Conservation (phyloP, 1,139 yeast species). For the Lodderomyces metapsilosis region DNA sequence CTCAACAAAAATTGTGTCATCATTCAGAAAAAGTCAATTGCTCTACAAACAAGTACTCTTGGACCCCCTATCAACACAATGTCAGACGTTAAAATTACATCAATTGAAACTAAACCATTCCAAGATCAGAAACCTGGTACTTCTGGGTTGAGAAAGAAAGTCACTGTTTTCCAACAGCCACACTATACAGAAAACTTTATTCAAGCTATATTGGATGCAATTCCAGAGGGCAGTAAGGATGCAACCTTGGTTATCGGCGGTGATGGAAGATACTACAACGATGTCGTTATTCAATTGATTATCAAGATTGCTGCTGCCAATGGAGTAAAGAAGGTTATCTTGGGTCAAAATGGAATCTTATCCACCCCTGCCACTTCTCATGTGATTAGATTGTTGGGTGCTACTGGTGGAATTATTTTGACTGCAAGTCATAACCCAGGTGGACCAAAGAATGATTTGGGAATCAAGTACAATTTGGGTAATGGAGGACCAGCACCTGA, state of each 20-base stretch:
- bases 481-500: conserved; percentile 99
- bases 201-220: conserved; percentile 79
- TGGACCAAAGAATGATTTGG: conserved; percentile 89
- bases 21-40: not conserved
- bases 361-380: conserved; percentile 97
- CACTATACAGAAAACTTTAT: conserved; percentile 92
- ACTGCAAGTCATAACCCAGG: conserved; percentile 99
- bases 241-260: conserved; percentile 92
- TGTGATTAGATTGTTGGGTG: conserved; percentile 70
- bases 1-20: not conserved
- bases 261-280: conserved; percentile 92
- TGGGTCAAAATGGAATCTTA: conserved; percentile 85
- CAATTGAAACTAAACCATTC: conserved; percentile 66
- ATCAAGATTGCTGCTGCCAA: conserved; percentile 86
- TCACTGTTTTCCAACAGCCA: conserved; percentile 73
- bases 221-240: conserved; percentile 81
- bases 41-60: not conserved
- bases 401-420: conserved; percentile 93
- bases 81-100: conserved; percentile 20
- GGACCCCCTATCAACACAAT: not conserved
- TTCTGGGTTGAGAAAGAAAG: conserved; percentile 92
- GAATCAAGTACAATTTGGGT: conserved; percentile 91
- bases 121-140: conserved; percentile 97
- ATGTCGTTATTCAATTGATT: conserved; percentile 75
- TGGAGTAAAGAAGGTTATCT: conserved; percentile 78